phyloP scores from a whole-genome alignment of 345 rosid genomes.

The Gossypium longicalyx region DNA sequence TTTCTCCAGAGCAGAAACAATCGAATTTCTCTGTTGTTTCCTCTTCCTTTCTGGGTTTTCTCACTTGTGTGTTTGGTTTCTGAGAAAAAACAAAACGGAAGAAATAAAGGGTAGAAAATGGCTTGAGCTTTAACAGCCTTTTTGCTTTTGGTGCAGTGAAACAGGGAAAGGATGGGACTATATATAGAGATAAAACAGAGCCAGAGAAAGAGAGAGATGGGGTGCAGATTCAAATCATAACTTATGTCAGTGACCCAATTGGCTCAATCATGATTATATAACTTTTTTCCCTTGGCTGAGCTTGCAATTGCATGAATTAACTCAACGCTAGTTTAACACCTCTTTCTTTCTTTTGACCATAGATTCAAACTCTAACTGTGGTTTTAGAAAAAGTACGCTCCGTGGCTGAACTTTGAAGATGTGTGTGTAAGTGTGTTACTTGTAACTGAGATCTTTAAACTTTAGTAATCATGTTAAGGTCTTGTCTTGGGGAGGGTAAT shows the following conservation, averaged over 20 bases:
- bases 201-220: not conserved
- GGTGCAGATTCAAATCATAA: not conserved
- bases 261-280: not conserved
- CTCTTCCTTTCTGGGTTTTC: not conserved
- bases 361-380: not conserved
- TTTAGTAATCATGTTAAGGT: not conserved
- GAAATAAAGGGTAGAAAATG: slow-evolving; percentile 23
- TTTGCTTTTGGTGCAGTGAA: slow-evolving; percentile 38
- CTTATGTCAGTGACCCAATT: not conserved
- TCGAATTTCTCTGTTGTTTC: not conserved
- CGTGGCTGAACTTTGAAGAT: too few relatives aligned
- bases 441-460: slow-evolving; percentile 6
- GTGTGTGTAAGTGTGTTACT: not conserved
- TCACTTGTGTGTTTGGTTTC: not conserved
- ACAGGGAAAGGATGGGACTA: slow-evolving; percentile 47
- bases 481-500: not conserved
- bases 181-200: slow-evolving; percentile 9
- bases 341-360: not conserved
- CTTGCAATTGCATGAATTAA: not conserved
- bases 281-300: not conserved
- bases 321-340: not conserved
- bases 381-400: too few relatives aligned
- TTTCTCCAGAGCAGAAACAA: not conserved
- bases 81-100: slow-evolving; percentile 18
- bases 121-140: slow-evolving; percentile 21